Conservation (phyloP, 306 rosid species). For the cucumber (Cucumis sativus) region Cucumber_9930_V3 NC_026660.2:2340001-2340500, state of each 20-base stretch:
- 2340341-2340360: too few species aligned
- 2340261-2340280: too few species aligned
- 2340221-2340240: too few species aligned
- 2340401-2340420: too few species aligned
- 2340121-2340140: slow-evolving; percentile 8
- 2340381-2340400: too few species aligned
- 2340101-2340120: slow-evolving; percentile 25
- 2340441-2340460: not conserved
- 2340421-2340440: too few species aligned
- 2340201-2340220: too few species aligned
- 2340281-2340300: too few species aligned
- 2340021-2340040: slow-evolving; percentile 28
- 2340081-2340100: slow-evolving; percentile 26
- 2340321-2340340: too few species aligned
- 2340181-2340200: not conserved
- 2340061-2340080: slow-evolving; percentile 23
- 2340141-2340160: not conserved
- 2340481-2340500: not conserved
- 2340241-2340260: too few species aligned
- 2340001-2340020: slow-evolving; percentile 47
- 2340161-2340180: not conserved
- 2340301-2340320: too few species aligned
- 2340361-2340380: too few species aligned
- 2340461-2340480: not conserved
- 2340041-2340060: slow-evolving; percentile 15